Evolutionary conservation across 2,329 filamentous ascomycete species (phyloP), one percentile per base, ranked within the genome.

Genomic region (Rutstroemia sp.): DNA sequence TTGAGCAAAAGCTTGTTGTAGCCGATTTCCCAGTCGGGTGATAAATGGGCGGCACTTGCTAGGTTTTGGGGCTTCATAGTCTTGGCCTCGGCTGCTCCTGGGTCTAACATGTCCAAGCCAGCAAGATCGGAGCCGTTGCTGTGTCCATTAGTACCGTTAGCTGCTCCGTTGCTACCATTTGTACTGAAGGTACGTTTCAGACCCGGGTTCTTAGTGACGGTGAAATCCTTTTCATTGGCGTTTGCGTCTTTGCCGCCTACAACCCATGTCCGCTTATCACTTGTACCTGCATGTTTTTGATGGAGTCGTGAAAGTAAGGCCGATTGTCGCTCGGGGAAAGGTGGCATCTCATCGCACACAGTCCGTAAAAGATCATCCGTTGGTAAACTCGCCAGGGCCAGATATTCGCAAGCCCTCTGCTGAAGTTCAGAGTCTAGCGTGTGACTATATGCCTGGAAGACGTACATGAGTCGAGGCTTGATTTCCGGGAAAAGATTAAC

Each of bases 401-500:
- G 78, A 71, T 97, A 99, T 71, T 99, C 94, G 73, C 91, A 99
- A 14, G 94, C 92, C 73, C 94, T 80, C 74, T 99, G 94, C 71
- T 99, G 94, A 62, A 99, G 78, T 71, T 99, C 94, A 0, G 94
- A 90, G 71, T 99, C 94, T 27, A 97, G 78, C 0, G 92, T 95
- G 71, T 97, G 91, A 70, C 90, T 96, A 73, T 96, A 97, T 30
- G 91, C 79, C 60, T 88, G 82, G 75, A 99, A 99, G 7, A 95
- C 87, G 64, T 90, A 87, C 47, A 97, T 75, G 3, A 99, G 82
- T 71, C 96, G 92, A 8, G 92, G 90, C 73, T 96, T 97, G 74
- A 99, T 97, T 71, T 99, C 95, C 1, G 94, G 94, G 71, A 99
- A 99, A 52, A 99, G 75, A 72, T 99, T 99, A 73, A 99, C 90